Base-by-base conservation (phyloP, 306 rosid genomes). In the Sicyos edulis region DNA sequence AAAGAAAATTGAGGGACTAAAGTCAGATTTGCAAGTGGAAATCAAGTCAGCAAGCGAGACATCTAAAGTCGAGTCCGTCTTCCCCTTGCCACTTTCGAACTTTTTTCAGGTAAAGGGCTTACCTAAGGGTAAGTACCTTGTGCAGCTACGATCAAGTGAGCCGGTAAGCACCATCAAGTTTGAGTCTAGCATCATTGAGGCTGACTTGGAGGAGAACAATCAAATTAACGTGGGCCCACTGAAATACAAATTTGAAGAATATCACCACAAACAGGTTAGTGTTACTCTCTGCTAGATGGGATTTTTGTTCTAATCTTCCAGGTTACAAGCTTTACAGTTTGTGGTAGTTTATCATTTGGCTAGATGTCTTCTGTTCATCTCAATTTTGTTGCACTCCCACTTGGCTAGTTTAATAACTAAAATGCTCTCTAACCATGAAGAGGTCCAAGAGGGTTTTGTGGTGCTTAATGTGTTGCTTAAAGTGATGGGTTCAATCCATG, bases 101-200 rank as follows among this genome's bases (percentile, higher is more conserved):
- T 95, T 89, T 81, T 95, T 95, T 80, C 99, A 91, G 82, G 97
- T 89, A 66, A 95, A 95, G 85, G 87, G 84, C 78, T 76, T 95
- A 54, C 88, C 96, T 7, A 95, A 76, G 87, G 96, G 95, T 54
- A 95, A 85, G 77, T 88, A 91, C 84, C 82, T 89, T 81, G 83
- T 95, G 75, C 91, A 83, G 80, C 95, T 95, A 67, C 87, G 87
- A 60, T 87, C 92, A 58, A 84, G 80, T 78, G 84, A 84, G 52
- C 91, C 85, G 6, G 66, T 82, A 79, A 79, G 92, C 81, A 79
- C 88, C 75, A 86, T 83, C 81, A 87, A 84, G 71, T 95, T 95
- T 75, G 88, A 85, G 79, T 95, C 99, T 10, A 93, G 89, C 77
- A 81, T 79, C 77, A 78, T 95, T 49, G 99, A 91, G 83, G 87